Conservation (phyloP, 2,329 filamentous ascomycete genomes). For the Epichloe scottii region DNA sequence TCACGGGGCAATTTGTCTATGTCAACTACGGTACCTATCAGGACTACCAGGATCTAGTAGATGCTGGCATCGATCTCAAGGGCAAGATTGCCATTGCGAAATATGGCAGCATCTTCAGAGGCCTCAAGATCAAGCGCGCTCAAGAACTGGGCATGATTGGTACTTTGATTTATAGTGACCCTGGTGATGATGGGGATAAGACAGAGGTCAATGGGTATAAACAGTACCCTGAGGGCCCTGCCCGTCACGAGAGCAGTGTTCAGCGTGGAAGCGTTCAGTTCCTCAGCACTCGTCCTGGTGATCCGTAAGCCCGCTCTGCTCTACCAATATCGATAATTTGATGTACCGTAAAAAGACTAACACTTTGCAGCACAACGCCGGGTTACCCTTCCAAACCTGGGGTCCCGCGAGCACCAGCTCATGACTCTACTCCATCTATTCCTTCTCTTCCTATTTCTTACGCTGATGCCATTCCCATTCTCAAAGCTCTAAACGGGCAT, state of each 20-base stretch:
- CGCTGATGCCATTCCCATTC: slow-evolving; percentile 68
- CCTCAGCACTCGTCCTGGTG: slow-evolving; percentile 53
- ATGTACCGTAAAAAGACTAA: neutral
- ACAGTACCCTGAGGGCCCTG: slow-evolving; percentile 74
- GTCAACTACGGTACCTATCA: slow-evolving; percentile 82
- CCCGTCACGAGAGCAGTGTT: slow-evolving; percentile 76
- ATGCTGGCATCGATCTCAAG: slow-evolving; percentile 60
- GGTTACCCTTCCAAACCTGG: slow-evolving; percentile 89
- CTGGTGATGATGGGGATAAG: slow-evolving; percentile 72
- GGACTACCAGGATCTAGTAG: slow-evolving; percentile 72
- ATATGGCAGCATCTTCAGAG: slow-evolving; percentile 79
- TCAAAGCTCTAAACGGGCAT: slow-evolving; percentile 83
- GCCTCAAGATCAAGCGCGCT: slow-evolving; percentile 83
- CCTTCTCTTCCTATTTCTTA: slow-evolving; percentile 90
- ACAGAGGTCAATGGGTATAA: slow-evolving; percentile 72
- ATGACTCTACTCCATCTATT: slow-evolving; percentile 65
- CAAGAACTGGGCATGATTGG: slow-evolving; percentile 84
- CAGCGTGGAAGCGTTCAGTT: slow-evolving; percentile 82
- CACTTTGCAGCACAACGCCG: slow-evolving; percentile 54
- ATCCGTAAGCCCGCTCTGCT: slow-evolving; percentile 40
- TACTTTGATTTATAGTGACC: slow-evolving; percentile 75
- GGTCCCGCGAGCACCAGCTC: slow-evolving; percentile 59
- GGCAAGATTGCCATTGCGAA: slow-evolving; percentile 82
- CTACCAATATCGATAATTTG: neutral
- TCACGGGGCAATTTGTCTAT: slow-evolving; percentile 75